Base-by-base conservation (phyloP, 345 rosid species). In the Aquilaria malaccensis region DNA sequence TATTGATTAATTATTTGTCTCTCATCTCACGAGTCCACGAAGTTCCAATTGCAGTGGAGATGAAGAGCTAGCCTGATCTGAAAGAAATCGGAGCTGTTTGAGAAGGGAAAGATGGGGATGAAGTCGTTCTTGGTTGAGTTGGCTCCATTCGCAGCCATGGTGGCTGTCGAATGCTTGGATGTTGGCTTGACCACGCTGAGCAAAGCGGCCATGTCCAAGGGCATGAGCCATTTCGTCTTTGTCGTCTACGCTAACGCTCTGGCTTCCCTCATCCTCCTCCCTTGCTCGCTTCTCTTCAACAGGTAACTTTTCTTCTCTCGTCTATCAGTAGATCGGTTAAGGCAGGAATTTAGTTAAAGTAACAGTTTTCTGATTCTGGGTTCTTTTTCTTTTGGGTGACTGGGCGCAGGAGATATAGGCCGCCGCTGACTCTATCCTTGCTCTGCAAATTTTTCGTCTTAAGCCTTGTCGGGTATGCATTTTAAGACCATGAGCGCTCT, bases 201-300 rank as follows among this genome's bases (percentile, higher is more conserved):
- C 65, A 78, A 83, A 61, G 79, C 78, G n/a, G 85, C 83, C 66
- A 75, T 83, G 76, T 77, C 85, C 14, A 49, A 51, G 60, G 82
- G 83, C 53, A 76, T 76, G 76, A 77, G 66, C 59, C 80, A 56
- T 64, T 76, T 66, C 52, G 74, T 80, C 56, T 72, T 72, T 58
- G 77, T 78, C 37, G 65, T 71, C 64, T 83, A 83, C 64, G 58
- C 85, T 2, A 74, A 78, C 70, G 75, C 73, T 63, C 55, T 80
- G 55, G 81, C 74, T 33, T 64, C 78, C 29, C 52, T 76, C 64
- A 52, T 79, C 60, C 61, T 77, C 60, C 60, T 83, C 65, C 76
- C 78, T 3, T 0, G 31, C 46, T 64, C 66, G 51, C 58, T 73
- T 55, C 7, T 79, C 72, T 48, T 73, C 68, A 58, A 55, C 53